phyloP scores from a whole-genome alignment of 768 basidiomycete species.

The Auricularia cornea region DNA sequence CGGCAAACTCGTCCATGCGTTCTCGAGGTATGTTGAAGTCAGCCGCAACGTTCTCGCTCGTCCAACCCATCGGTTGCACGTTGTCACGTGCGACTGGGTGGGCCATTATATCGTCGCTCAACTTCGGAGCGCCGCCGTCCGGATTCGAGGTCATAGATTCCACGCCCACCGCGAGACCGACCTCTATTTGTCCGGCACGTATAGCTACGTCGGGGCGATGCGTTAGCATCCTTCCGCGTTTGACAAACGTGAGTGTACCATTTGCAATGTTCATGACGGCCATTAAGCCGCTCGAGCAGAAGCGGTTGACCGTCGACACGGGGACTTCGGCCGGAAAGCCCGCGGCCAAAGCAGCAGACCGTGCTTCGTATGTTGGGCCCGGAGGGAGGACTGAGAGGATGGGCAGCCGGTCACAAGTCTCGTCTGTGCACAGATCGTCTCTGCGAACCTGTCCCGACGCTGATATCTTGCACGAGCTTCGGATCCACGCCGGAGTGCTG shows the following conservation, averaged over 20 bases:
- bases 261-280: conserved; percentile 70
- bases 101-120: conserved; percentile 17
- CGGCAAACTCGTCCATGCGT: conserved; percentile 68
- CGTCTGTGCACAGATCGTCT: background rate
- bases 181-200: conserved; percentile 65
- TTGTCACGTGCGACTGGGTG: conserved; percentile 11
- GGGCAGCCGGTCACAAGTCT: too few species aligned
- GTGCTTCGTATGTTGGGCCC: conserved; percentile 58
- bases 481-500: conserved; percentile 53
- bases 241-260: conserved; percentile 12
- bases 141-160: conserved; percentile 16
- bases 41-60: conserved; percentile 74
- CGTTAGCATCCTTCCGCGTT: too few species aligned
- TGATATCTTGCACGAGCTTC: conserved; percentile 61
- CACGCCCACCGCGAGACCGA: conserved; percentile 43
- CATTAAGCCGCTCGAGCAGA: conserved; percentile 84
- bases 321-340: conserved; percentile 75
- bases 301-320: conserved; percentile 65
- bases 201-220: conserved; percentile 29
- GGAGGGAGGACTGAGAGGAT: conserved; percentile 42
- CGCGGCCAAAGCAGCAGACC: conserved; percentile 68
- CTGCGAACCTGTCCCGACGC: conserved; percentile 49
- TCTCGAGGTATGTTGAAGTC: conserved; percentile 67
- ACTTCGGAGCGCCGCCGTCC: conserved; percentile 9
- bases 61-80: conserved; percentile 78